Evolutionary conservation across 2,329 filamentous ascomycete genomes (phyloP), one percentile per base, ranked within the genome.

Genomic region (Xylaria sp.): DNA sequence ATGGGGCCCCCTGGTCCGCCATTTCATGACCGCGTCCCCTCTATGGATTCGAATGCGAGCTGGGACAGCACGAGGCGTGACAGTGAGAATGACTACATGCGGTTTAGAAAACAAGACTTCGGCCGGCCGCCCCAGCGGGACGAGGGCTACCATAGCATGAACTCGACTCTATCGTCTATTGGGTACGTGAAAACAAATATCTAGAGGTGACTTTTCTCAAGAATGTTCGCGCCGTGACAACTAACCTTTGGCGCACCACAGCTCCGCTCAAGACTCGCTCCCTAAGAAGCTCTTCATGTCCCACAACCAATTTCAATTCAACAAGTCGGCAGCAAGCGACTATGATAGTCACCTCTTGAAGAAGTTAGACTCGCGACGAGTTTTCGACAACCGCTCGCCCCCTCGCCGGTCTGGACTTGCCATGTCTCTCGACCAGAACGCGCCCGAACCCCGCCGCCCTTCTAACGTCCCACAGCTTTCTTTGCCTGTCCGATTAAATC

Each of bases 261-360:
- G 84, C 59, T 83, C 83, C 7, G 33, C 33, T 20, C 81, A 83
- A 72, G 82, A 83, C 59, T 83, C 83, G 70, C 72, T 77, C 7
- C 74, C 79, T 0, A 76, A 81, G 42, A 79, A 80, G n/a, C 84
- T 87, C 59, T 84, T 86, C 64, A 80, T 85, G 63, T 83, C 83
- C 68, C 85, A 87, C 72, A 83, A 81, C 71, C 83, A 81, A 46
- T 86, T 82, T 65, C 81, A 85, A 65, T 85, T 86, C 70, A 76
- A 77, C 59, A 75, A 70, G 81, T 83, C 72, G 79, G 85, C 71
- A 13, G 71, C 66, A 17, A 79, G 70, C 53, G 79, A 84, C 15
- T 83, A 88, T 61, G 84, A 85, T 67, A 83, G 81, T 67, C 82
- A 79, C 60, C 82, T 88, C 74, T 83, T 87, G 67, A 86, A 85